Conservation (phyloP, 768 basidiomycete genomes). For the Termitomyces sp. region DNA sequence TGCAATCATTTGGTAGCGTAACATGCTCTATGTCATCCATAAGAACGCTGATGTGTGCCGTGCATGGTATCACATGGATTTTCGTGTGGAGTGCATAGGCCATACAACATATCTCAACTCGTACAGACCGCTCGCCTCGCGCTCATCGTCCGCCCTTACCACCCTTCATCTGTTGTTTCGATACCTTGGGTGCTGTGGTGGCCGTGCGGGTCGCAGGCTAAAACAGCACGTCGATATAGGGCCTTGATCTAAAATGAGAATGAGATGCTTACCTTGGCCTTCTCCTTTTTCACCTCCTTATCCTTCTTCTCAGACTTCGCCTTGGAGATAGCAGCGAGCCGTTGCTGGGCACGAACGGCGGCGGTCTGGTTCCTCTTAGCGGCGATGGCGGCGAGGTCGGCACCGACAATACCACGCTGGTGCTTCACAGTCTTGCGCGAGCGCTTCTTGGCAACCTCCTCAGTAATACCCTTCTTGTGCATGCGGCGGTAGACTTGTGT, state of each 20-base stretch:
- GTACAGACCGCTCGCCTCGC: constrained; percentile 10
- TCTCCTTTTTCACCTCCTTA: constrained; percentile 92
- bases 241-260: neutral
- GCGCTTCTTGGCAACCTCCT: constrained; percentile 99
- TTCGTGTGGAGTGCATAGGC: constrained; percentile 19
- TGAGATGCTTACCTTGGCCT: constrained; percentile 70
- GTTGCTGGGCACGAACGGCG: constrained; percentile 73
- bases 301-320: constrained; percentile 97
- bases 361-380: constrained; percentile 92
- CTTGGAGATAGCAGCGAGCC: constrained; percentile 83
- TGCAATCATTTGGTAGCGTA: neutral
- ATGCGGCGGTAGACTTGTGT: constrained; percentile 89
- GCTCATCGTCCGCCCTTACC: constrained; percentile 69
- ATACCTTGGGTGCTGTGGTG: constrained; percentile 72
- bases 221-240: neutral
- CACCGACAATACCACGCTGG: constrained; percentile 97
- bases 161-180: constrained; percentile 97
- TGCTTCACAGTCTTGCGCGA: constrained; percentile 95
- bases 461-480: constrained; percentile 99
- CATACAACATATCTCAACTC: constrained; percentile 21
- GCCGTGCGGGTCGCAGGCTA: constrained; percentile 52
- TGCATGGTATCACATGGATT: constrained; percentile 22
- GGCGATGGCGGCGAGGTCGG: constrained; percentile 85
- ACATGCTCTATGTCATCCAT: neutral
- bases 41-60: constrained; percentile 1